A percentile compares a stretch with the other conserved stretches of the same genome.
phyloP scores from a whole-genome alignment of 2,329 filamentous ascomycete genomes.

The Cladophialophora immunda region DNA sequence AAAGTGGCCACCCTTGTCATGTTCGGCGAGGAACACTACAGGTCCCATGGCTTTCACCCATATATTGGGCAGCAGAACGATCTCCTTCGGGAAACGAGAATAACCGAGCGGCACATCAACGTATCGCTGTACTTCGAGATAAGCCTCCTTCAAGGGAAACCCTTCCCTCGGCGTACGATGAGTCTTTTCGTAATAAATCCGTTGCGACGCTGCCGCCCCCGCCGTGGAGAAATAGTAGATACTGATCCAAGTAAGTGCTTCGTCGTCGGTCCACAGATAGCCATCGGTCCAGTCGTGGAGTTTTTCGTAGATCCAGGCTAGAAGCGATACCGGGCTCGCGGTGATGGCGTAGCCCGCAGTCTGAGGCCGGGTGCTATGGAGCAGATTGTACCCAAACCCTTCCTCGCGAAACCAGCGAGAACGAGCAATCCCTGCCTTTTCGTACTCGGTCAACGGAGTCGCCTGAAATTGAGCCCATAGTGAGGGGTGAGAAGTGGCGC shows the following conservation, averaged over 20 bases:
- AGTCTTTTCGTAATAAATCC: constrained; percentile 75
- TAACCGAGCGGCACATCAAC: constrained; percentile 60
- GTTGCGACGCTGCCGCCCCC: constrained; percentile 70
- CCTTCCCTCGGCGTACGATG: constrained; percentile 45
- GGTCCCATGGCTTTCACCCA: constrained; percentile 62
- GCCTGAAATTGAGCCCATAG: constrained; percentile 64
- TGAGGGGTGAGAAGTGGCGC: constrained; percentile 61
- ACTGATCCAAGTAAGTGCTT: constrained; percentile 76
- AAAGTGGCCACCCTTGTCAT: constrained; percentile 61
- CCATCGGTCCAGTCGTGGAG: constrained; percentile 77
- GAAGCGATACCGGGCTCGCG: constrained; percentile 73
- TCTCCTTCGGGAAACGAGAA: constrained; percentile 60
- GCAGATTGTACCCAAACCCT: constrained; percentile 32
- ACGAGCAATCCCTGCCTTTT: constrained; percentile 62
- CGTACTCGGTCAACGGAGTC: constrained; percentile 61
- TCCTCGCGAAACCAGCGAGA: constrained; percentile 61
- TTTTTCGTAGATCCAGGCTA: constrained; percentile 85
- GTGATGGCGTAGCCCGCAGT: constrained; percentile 74
- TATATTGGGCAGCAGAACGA: constrained; percentile 57
- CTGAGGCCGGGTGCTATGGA: constrained; percentile 74
- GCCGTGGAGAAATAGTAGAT: constrained; percentile 76
- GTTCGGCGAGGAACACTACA: constrained; percentile 58
- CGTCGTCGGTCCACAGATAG: constrained; percentile 79
- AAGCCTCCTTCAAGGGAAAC: constrained; percentile 38
- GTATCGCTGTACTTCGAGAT: constrained; percentile 35